Evolutionary conservation across 2,329 filamentous ascomycete species (phyloP), one percentile per base, ranked within the genome.

Genomic region (Endoconidiophora laricicola): DNA sequence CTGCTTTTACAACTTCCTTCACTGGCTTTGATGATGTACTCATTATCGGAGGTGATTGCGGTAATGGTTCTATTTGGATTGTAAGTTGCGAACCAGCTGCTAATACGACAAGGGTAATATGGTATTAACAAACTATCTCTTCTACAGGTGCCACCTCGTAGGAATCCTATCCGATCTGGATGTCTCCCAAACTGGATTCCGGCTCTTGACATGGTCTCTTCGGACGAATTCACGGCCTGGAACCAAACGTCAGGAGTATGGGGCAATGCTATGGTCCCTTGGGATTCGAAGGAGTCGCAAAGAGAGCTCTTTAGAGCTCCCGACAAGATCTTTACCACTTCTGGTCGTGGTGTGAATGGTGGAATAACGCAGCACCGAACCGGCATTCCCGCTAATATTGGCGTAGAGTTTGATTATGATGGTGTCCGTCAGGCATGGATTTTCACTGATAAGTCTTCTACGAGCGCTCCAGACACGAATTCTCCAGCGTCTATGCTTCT

Each of bases 1-100:
- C 75, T 2, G 86, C 86, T 2, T 93, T 96, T 61, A 82, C 86
- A 47, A 83, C 79, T 48, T 70, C 84, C n/a, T 78, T 75, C 44
- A 74, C 77, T 55, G 67, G 72, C 36, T 78, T 75, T 52, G 78
- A 79, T 2, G 88, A 94, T 61, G 72, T 93, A n/a, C 67, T 94
- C 44, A 73, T 93, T 36, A 77, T 83, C 44, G 83, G 83, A 3
- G 87, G 90, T 0, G 80, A 84, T 56, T 82, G 81, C 48, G 83
- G 86, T 6, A 76, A 81, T 54, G 88, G 88, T 5, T 79, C 81
- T 1, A 71, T 91, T 4, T 90, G 83, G 68, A 77, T 79, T 63
- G 79, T 84, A 62, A 66, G 71, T 50, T 12, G 12, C 4, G 29
- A 6, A 33, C 29, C 5, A 33, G 7, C 7, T 10, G 7, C 7